A percentile compares a stretch with the other conserved stretches of the same genome.
phyloP scores from a whole-genome alignment of 176 grass and related monocot species.

The Hyparrhenia diplandra region DNA sequence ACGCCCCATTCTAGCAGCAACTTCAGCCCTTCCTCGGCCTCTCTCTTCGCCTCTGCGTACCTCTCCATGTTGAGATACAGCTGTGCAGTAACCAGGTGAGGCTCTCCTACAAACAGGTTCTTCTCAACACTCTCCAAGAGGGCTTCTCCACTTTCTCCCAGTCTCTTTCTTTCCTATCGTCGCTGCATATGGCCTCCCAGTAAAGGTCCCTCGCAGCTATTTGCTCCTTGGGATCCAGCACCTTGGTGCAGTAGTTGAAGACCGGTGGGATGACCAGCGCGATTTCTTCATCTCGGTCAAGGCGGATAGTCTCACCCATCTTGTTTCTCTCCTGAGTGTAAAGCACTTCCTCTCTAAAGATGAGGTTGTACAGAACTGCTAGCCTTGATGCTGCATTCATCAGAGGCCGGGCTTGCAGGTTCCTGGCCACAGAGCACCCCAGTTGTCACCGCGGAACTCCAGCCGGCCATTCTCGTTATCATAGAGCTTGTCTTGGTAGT shows the following conservation, averaged over 20 bases:
- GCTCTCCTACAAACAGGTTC: constrained; percentile 14
- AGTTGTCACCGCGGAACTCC: constrained; percentile 4
- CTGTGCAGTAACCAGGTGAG: constrained; percentile 7
- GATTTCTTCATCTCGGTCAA: constrained; percentile 2
- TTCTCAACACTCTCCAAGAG: background rate
- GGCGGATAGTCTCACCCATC: background rate
- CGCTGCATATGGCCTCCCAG: constrained; percentile 20
- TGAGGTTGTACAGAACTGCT: constrained; percentile 11
- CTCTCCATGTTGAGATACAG: constrained; percentile 48
- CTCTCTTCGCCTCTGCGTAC: constrained; percentile 49
- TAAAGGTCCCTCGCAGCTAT: constrained; percentile 23
- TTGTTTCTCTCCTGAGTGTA: constrained; percentile 14
- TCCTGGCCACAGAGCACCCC: constrained; percentile 15
- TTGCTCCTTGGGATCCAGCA: constrained; percentile 11
- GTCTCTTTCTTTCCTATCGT: background rate
- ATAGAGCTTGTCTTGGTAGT: constrained; percentile 16
- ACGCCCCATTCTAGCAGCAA: constrained; percentile 77
- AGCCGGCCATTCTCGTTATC: background rate
- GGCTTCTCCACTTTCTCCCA: background rate
- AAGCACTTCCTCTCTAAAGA: constrained; percentile 10
- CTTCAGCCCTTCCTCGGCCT: constrained; percentile 51
- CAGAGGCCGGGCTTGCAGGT: constrained; percentile 18
- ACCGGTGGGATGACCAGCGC: background rate
- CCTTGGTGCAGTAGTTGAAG: constrained; percentile 8
- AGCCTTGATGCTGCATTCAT: constrained; percentile 23